Conservation (phyloP, 1,284 basidiomycete species). For the Inonotus hispidus region DNA sequence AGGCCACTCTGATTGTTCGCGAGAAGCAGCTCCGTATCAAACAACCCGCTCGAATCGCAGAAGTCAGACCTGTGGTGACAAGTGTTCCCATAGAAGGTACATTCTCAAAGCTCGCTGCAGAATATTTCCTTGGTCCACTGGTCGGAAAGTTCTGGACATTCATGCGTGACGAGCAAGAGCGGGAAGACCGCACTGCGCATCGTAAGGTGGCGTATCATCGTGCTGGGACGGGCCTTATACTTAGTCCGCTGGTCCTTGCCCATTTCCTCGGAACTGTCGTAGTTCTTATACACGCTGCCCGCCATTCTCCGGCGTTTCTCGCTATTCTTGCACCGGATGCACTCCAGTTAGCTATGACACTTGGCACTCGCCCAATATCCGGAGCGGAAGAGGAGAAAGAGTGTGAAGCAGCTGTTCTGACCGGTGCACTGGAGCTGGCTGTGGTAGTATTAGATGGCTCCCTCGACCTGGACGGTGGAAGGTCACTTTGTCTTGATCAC, state of each 20-base stretch:
- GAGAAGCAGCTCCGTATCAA: conserved; percentile 73
- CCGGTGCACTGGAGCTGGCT: conserved; percentile 70
- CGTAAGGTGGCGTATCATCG: conserved; percentile 53
- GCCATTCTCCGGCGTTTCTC: conserved; percentile 76
- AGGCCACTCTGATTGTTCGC: conserved; percentile 56
- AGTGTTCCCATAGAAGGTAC: conserved; percentile 29
- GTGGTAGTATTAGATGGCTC: conserved; percentile 74
- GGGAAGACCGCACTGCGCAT: conserved; percentile 62
- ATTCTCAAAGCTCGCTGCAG: conserved; percentile 77
- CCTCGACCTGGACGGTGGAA: conserved; percentile 71
- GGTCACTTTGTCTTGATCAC: conserved; percentile 70
- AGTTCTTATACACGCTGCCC: conserved; percentile 77
- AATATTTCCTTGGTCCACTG: conserved; percentile 82
- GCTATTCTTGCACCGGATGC: conserved; percentile 74
- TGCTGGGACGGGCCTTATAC: conserved; percentile 74
- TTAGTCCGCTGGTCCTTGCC: conserved; percentile 70
- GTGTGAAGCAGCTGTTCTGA: conserved; percentile 60
- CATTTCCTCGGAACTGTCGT: conserved; percentile 74
- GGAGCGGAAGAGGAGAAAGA: conserved; percentile 40
- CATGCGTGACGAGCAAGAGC: conserved; percentile 72
- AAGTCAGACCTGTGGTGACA: conserved; percentile 28
- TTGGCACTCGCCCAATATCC: conserved; percentile 66
- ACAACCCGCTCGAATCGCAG: conserved; percentile 40
- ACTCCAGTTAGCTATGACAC: conserved; percentile 74
- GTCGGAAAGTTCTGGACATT: conserved; percentile 91